phyloP scores from a whole-genome alignment of 2,329 filamentous ascomycete species.

The Penicillium sp. region DNA sequence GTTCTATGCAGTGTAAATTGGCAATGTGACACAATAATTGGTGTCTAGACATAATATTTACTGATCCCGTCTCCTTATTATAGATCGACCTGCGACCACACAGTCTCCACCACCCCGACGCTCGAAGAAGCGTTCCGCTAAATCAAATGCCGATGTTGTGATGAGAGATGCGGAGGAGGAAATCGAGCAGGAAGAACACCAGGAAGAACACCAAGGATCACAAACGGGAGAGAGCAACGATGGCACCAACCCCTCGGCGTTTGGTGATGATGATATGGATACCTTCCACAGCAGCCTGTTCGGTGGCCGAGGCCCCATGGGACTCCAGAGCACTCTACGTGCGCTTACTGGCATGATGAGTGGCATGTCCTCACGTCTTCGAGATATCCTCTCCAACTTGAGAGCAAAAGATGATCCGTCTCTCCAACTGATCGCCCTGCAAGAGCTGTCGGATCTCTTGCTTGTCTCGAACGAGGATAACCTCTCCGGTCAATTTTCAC shows the following conservation, averaged over 20 bases:
- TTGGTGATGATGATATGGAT: conserved; percentile 59
- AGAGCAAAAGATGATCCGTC: conserved; percentile 82
- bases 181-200: conserved; percentile 37
- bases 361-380: conserved; percentile 73
- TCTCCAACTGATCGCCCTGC: conserved; percentile 83
- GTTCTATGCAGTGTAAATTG: conserved; percentile 27
- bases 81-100: conserved; percentile 33
- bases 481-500: conserved; percentile 88
- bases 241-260: conserved; percentile 51
- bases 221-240: conserved; percentile 64
- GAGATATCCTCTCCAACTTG: conserved; percentile 72
- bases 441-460: conserved; percentile 89
- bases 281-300: conserved; percentile 63
- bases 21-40: neutral
- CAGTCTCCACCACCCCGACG: conserved; percentile 39
- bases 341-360: conserved; percentile 91
- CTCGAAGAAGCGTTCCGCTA: conserved; percentile 55
- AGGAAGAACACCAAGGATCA: conserved; percentile 56
- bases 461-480: conserved; percentile 97
- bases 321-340: conserved; percentile 75
- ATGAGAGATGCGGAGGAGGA: conserved; percentile 69
- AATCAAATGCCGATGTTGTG: conserved; percentile 61
- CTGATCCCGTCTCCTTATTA: conserved; percentile 10
- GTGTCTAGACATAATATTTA: neutral
- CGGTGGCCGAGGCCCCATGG: conserved; percentile 60